Percentiles rank a stretch among this genome's conserved stretches.
phyloP scores from a whole-genome alignment of 495 filamentous ascomycete genomes.

The Penicillium dipodomyicola region DNA sequence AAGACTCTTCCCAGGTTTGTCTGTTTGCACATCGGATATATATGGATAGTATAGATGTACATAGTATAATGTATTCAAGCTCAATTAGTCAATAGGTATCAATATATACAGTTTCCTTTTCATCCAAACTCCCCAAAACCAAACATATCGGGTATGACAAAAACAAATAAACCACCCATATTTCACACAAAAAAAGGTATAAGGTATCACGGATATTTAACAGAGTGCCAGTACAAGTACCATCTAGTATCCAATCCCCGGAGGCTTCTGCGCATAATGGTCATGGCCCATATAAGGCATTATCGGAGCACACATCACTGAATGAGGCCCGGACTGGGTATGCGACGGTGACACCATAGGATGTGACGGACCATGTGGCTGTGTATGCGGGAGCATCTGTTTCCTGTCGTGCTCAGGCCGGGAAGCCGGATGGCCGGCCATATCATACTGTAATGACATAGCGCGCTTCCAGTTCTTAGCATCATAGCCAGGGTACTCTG shows the following conservation, averaged over 20 bases:
- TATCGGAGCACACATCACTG: slow-evolving; percentile 35
- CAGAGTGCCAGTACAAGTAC: neutral
- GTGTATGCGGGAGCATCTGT: slow-evolving; percentile 17
- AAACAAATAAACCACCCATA: slow-evolving; percentile 20
- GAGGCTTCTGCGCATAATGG: slow-evolving; percentile 23
- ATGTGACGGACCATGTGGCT: slow-evolving; percentile 9
- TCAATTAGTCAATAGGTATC: slow-evolving; percentile 14
- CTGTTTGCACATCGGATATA: neutral
- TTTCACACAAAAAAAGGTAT: slow-evolving; percentile 14
- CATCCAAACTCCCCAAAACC: slow-evolving; percentile 8
- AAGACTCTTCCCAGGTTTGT: neutral
- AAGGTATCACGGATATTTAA: slow-evolving; percentile 20
- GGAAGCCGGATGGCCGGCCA: slow-evolving; percentile 16
- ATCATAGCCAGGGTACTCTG: slow-evolving; percentile 26
- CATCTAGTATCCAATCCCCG: slow-evolving; percentile 27
- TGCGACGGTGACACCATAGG: slow-evolving; percentile 27
- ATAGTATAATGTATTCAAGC: neutral
- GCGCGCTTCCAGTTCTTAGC: slow-evolving; percentile 36
- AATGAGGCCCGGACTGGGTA: slow-evolving; percentile 24
- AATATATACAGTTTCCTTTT: slow-evolving; percentile 12
- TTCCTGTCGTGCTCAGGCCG: slow-evolving; percentile 32
- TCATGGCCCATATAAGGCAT: slow-evolving; percentile 31
- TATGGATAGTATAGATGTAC: neutral
- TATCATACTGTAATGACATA: slow-evolving; percentile 36
- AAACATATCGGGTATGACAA: slow-evolving; percentile 21